A percentile compares a stretch with the other conserved stretches of the same genome.
These are phyloP conservation scores for Clarireedia paspali DNA, from an alignment of 2,329 filamentous ascomycete species.

Conservation along the genomic window DNA sequence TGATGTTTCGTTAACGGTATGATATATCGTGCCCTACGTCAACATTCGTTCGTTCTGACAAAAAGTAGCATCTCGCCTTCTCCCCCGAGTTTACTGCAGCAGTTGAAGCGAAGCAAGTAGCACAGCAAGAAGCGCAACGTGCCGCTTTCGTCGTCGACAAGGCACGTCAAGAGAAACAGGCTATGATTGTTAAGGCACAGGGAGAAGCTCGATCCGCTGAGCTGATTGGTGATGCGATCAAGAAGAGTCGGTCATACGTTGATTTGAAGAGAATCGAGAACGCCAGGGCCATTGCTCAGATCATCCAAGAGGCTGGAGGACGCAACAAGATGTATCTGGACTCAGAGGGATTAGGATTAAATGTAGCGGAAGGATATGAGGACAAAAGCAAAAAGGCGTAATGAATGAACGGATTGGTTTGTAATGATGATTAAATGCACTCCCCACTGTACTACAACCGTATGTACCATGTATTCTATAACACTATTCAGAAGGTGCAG, in stretches of 20 bases:
- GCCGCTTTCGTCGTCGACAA: slow-evolving; percentile 98
- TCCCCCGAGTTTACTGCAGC: slow-evolving; percentile 67
- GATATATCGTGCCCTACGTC: slow-evolving; percentile 23
- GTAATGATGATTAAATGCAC: slow-evolving; percentile 23
- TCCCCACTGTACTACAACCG: slow-evolving; percentile 40
- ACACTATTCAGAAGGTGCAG: slow-evolving; percentile 7
- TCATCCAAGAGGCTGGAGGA: slow-evolving; percentile 77
- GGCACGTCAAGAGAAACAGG: slow-evolving; percentile 98
- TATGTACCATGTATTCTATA: slow-evolving; percentile 26
- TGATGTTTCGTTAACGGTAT: slow-evolving; percentile 91
- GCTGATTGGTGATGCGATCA: slow-evolving; percentile 97
- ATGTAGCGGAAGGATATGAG: slow-evolving; percentile 56
- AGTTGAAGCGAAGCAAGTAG: slow-evolving; percentile 67
- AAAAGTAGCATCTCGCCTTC: slow-evolving; percentile 57
- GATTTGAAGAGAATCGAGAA: slow-evolving; percentile 99
- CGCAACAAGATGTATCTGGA: slow-evolving; percentile 94
- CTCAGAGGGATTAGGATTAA: slow-evolving; percentile 81
- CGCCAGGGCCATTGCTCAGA: slow-evolving; percentile 76
- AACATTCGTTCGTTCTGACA: not conserved
- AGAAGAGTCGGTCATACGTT: slow-evolving; percentile 96
- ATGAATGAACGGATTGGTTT: slow-evolving; percentile 4
- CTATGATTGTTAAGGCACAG: slow-evolving; percentile 95
- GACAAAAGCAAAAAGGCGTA: slow-evolving; percentile 41
- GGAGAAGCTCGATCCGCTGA: slow-evolving; percentile 97
- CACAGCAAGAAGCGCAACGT: slow-evolving; percentile 89